These are phyloP conservation scores for Diaporthe batatas DNA, from an alignment of 2,329 filamentous ascomycete genomes.

Conservation along the genomic window DNA sequence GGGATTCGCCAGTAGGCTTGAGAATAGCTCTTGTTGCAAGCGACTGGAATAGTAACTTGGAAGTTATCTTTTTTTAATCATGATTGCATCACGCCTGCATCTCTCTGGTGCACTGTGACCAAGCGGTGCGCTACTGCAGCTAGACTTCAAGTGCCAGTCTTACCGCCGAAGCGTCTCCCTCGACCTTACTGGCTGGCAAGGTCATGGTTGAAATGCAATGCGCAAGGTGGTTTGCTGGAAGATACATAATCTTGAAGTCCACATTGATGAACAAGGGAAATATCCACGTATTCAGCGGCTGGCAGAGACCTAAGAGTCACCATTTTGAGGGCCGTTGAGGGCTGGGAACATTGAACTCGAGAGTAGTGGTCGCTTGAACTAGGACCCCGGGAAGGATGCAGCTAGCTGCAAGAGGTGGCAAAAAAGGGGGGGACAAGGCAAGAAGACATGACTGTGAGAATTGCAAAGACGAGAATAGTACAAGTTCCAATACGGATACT, in stretches of 20 bases:
- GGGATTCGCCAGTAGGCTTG: slow-evolving; percentile 4
- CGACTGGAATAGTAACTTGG: slow-evolving; percentile 20
- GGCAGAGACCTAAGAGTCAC: neutral
- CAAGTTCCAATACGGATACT: neutral
- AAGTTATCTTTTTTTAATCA: slow-evolving; percentile 32
- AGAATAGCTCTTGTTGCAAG: slow-evolving; percentile 29
- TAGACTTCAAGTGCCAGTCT: neutral
- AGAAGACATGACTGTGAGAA: neutral
- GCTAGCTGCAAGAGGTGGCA: too few relatives aligned
- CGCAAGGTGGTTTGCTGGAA: neutral
- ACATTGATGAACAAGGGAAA: neutral
- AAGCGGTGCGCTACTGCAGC: neutral
- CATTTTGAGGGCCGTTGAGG: slow-evolving; percentile 5
- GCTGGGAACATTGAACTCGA: neutral
- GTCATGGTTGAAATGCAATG: neutral
- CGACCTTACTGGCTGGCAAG: neutral
- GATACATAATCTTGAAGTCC: neutral
- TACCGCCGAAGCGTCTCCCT: neutral
- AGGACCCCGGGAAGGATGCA: slow-evolving; percentile 6
- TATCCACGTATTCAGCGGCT: neutral
- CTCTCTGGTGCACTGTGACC: neutral
- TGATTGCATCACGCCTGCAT: neutral
- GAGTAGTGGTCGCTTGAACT: neutral
- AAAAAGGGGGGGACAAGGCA: neutral
- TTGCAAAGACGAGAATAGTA: neutral